Base-by-base conservation (phyloP, 2,329 filamentous ascomycete species). In the Fusarium sp. region DNA sequence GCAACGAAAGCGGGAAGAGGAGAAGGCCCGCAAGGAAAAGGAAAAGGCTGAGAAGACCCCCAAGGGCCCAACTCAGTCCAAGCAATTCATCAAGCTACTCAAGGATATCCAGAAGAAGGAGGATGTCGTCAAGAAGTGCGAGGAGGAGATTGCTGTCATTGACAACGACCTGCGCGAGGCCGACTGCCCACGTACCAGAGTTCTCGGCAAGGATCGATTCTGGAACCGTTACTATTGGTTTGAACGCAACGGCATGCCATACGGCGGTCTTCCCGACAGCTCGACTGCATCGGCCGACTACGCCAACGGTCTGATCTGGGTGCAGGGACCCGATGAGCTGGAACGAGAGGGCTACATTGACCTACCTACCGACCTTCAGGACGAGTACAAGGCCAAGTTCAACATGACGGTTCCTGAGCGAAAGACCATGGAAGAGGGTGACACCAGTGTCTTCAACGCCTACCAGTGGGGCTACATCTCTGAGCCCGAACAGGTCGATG, bases 181-280 rank as follows among this genome's bases (percentile, higher is more conserved):
- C 45, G 94, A 98, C 82, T 98, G 96, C 78, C 94, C 95, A 39
- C 92, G 97, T 71, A 98, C 95, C 20, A 92, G 94, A 72, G 92
- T 96, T 20, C 88, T 99, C 29, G 97, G 97, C 69, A 96, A 97
- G 82, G 97, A 99, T 83, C 92, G 97, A 52, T 99, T 98, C 87
- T 98, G 96, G 92, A 98, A 99, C 83, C 91, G 96, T 64, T 99
- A 98, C 84, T 98, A 97, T 87, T 99, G 97, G 96, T 98, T 98
- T 82, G 97, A 99, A 84, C 93, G 96, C 72, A 99, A 98, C 80
- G 97, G 95, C 27, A 98, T 98, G 95, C 97, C 97, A 0, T 98
- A 96, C 79, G 95, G 89, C 35, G 97, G 97, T 6, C 88, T 98
- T 65, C 95, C 95, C 0, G 91, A 90, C 74, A 97, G 95, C 82